Evolutionary conservation across 2,329 filamentous ascomycete species (phyloP), one percentile per base, ranked within the genome.

Genomic region (Curvularia verruculosa): DNA sequence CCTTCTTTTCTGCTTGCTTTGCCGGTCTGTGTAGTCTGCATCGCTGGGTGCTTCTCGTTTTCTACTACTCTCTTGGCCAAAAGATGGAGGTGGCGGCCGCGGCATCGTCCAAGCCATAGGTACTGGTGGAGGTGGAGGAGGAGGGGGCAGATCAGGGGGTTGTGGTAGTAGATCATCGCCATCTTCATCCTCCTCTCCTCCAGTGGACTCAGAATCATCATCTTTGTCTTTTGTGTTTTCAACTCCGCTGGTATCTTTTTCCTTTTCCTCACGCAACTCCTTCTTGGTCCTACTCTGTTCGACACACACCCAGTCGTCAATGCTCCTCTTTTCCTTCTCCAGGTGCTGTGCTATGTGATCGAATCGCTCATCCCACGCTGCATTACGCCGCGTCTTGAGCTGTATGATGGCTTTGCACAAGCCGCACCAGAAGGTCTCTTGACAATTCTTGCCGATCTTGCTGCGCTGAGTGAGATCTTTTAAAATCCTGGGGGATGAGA

Each of bases 371-470:
- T 84, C 84, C 83, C 84, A 85, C 0, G 86, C 85, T 23, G 83
- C 83, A 1, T 81, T 72, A 3, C 83, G 81, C 31, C 77, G 77
- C 21, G 79, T 77, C 29, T 77, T 70, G 28, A 87, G 79, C n/a
- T 78, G 21, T 15, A 26, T 46, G 2, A 91, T 77, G 19, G 87
- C 80, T 18, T 76, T 67, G 72, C 92, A 96, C 72, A 96, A 96
- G 0, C 92, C 92, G 69, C 93, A 96, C 92, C 92, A 96, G 75
- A 92, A 96, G 5, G 83, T 80, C 2, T 79, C 77, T 62, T 89
- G 85, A 28, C 83, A 85, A 57, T 89, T 87, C 13, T 84, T 80
- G 0, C 89, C 89, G 26, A 91, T 84, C 6, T 84, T 84, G 62
- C 85, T 85, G 5, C 74, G 78, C 26, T 83, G 80, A 1, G 86